Evolutionary conservation across 345 rosid species (phyloP), one percentile per base, ranked within the genome.

Genomic region (Noccaea bulbosa): DNA sequence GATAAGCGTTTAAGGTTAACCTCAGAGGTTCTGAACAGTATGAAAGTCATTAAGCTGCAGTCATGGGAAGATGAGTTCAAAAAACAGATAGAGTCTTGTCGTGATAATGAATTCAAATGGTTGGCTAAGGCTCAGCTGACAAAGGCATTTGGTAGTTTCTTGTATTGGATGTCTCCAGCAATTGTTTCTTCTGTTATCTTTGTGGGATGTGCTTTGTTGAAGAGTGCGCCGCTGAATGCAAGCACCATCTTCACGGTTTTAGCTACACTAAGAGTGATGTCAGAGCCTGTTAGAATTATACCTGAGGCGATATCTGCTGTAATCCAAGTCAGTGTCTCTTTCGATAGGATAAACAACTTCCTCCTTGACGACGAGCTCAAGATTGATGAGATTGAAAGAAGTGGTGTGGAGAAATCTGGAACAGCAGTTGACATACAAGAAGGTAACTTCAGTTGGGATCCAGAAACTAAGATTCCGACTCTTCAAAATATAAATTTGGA

Each of bases 1-100:
- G 97, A 91, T 14, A 85, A 83, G 73, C 71, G 96, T 32, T 64
- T 91, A 1, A 76, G 89, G 65, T 67, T 85, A 11, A 87, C 87
- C 8, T 81, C 89, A 9, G 97, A 91, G 83, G 80, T 81, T 70
- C 69, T 91, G 37, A 87, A 83, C 67, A 85, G 77, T 73, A 87
- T 91, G 90, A 91, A 88, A 76, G 81, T 87, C 77, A 85, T 88
- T 46, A 88, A 91, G 84, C 43, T 91, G 54, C 90, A 88, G 48
- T 82, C 97, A 0, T 91, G 97, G 97, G 96, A 86, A 81, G 89
- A 81, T 24, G 83, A 84, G 68, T 88, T 91, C 82, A 80, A 84
- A 78, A 78, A 65, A 70, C 70, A 78, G 80, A 84, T 88, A 17
- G 86, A 84, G 35, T 78, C 82, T 2, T 49, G 33, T 39, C 86